Evolutionary conservation across 305 asterid species (phyloP).

Genomic region (Fraxinus paxiana): DNA sequence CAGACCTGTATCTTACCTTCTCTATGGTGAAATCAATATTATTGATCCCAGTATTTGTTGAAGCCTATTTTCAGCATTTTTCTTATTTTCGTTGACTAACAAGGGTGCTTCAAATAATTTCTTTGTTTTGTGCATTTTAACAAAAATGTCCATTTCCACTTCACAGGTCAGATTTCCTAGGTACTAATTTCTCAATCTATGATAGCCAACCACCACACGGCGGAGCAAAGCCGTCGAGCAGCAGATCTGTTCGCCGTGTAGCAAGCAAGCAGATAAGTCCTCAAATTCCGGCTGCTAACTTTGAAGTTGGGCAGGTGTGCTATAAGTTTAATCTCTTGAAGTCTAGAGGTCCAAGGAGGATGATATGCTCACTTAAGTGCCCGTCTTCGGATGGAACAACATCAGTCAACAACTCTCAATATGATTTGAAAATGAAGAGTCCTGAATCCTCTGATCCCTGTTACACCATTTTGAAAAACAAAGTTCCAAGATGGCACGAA

Average conservation of each 20-base stretch:
- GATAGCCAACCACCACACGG: slow-evolving; percentile 80
- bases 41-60: background rate
- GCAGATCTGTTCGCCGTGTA: slow-evolving; percentile 69
- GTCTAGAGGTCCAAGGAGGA: slow-evolving; percentile 92
- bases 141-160: background rate
- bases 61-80: background rate
- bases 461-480: slow-evolving; percentile 60
- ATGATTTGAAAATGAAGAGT: slow-evolving; percentile 29
- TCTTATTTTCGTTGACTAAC: background rate
- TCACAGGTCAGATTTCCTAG: slow-evolving; percentile 85
- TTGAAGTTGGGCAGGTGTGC: slow-evolving; percentile 68
- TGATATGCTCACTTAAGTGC: slow-evolving; percentile 62
- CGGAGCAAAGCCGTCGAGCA: slow-evolving; percentile 76
- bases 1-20: background rate
- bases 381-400: slow-evolving; percentile 37
- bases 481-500: slow-evolving; percentile 93
- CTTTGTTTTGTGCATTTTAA: background rate
- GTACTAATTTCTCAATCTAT: slow-evolving; percentile 80
- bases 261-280: slow-evolving; percentile 88
- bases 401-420: slow-evolving; percentile 22
- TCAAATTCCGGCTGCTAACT: slow-evolving; percentile 80
- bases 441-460: slow-evolving; percentile 25
- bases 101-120: background rate
- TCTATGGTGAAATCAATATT: background rate
- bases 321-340: slow-evolving; percentile 84